Conservation (phyloP, 441 rosid genomes). For the Populus hybrid region DNA sequence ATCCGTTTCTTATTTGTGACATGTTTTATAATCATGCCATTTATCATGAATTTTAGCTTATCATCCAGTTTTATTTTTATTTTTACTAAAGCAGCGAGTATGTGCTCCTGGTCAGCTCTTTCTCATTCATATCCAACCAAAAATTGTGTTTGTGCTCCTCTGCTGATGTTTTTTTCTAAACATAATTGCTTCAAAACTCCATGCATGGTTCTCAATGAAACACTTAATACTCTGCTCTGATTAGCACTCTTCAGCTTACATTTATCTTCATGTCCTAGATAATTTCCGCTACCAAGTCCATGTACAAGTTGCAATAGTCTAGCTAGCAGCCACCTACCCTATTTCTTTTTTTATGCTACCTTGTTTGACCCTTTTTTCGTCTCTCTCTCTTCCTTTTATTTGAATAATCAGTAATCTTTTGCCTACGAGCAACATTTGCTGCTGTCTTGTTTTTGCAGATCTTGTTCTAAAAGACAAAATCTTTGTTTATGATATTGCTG, state of each 20-base stretch:
- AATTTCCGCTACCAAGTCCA: background rate
- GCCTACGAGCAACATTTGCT: background rate
- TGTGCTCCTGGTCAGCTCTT: background rate
- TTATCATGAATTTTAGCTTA: background rate
- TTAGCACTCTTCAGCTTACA: background rate
- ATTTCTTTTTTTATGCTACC: background rate
- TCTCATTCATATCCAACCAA: background rate
- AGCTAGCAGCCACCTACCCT: background rate
- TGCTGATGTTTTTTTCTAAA: background rate
- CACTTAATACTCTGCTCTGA: background rate
- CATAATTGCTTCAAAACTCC: background rate
- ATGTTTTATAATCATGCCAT: background rate
- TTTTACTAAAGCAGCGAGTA: background rate
- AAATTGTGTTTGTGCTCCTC: background rate
- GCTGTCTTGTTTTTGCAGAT: conserved; percentile 43
- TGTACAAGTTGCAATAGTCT: background rate
- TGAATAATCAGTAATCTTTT: background rate
- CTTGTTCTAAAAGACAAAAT: conserved; percentile 88
- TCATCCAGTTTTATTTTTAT: background rate
- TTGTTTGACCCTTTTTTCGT: too few relatives aligned
- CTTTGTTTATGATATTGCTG: conserved; percentile 75
- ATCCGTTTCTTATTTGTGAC: background rate
- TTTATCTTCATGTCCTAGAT: background rate
- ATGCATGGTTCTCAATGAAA: background rate
- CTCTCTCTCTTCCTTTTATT: background rate